Evolutionary conservation across 257 asterid genomes (phyloP), one percentile per base, ranked within the genome.

Genomic region (Forsythia suspensa): DNA sequence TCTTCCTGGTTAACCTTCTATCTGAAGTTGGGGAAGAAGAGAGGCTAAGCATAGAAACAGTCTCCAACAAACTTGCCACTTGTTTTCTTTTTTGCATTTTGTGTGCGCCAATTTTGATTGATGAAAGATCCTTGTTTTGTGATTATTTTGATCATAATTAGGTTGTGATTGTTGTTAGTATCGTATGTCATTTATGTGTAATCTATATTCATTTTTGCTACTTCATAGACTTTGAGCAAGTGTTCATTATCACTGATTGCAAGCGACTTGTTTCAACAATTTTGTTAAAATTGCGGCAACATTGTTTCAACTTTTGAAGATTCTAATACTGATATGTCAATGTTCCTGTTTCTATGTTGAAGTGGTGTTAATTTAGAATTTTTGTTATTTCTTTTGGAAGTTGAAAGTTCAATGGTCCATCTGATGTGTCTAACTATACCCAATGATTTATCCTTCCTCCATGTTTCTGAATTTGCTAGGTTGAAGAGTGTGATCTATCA

Each of bases 401-500:
- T 74, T 55, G n/a, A 12, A 11, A 68, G 11, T 57, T 40, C 9
- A 24, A 70, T 57, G 66, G 8, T n/a, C 66, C 66, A 16, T n/a
- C 11, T n/a, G 11, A 16, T 6, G 29, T 57, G 34, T 20, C 36
- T 61, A 8, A 0, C 38, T 61, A 12, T 61, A 29, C 34, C 34
- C 34, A 29, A 29, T 29, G 34, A 55, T 52, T 66, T 84, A 46
- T 72, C 80, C 38, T 42, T 36, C 57, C 73, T 70, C 29, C 34
- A 74, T 63, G n/a, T 66, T 79, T 80, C 66, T 70, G 48, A 20
- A 79, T 37, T 82, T 81, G 51, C 70, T 73, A 93, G 98, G 94
- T 77, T 92, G 82, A 93, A 87, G 85, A 95, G 90, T 52, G 94
- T 93, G 86, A 93, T 92, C 80, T 43, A 87, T 87, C 88, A 90